Conservation (phyloP, 305 asterid genomes). For the Salvia sclarea region DNA sequence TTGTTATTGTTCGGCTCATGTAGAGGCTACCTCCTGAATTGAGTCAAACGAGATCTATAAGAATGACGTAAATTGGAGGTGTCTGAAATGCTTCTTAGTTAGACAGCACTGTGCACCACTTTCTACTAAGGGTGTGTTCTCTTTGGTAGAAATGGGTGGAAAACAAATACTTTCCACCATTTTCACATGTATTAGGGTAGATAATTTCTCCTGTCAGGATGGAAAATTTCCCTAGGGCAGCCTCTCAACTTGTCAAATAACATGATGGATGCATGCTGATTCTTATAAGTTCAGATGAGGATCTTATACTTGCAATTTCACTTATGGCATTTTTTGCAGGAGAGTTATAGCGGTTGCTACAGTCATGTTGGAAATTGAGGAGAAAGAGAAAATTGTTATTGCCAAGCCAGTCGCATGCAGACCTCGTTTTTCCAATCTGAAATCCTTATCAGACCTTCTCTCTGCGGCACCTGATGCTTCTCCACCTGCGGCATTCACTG, state of each 20-base stretch:
- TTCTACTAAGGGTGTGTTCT: no score
- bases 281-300: background rate
- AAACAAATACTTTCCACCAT: no score
- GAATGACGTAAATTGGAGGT: background rate
- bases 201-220: background rate
- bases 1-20: conserved; percentile 2
- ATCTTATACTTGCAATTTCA: conserved; percentile 9
- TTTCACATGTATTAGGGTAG: no score
- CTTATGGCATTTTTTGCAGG: conserved; percentile 31
- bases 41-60: background rate
- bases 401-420: conserved; percentile 84
- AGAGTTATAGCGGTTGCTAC: conserved; percentile 6
- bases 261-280: background rate
- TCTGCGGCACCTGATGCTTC: conserved; percentile 48
- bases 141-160: no score
- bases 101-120: no score
- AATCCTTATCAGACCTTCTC: conserved; percentile 52
- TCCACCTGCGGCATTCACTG: conserved; percentile 37
- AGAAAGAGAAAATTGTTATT: conserved; percentile 53
- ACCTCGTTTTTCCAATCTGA: conserved; percentile 53
- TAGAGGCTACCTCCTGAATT: background rate
- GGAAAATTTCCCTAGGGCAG: no score
- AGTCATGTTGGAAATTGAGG: conserved; percentile 51
- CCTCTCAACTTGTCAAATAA: background rate
- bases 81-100: background rate